phyloP scores from a whole-genome alignment of 306 rosid species.

The Cicer pinnatifidum region DNA sequence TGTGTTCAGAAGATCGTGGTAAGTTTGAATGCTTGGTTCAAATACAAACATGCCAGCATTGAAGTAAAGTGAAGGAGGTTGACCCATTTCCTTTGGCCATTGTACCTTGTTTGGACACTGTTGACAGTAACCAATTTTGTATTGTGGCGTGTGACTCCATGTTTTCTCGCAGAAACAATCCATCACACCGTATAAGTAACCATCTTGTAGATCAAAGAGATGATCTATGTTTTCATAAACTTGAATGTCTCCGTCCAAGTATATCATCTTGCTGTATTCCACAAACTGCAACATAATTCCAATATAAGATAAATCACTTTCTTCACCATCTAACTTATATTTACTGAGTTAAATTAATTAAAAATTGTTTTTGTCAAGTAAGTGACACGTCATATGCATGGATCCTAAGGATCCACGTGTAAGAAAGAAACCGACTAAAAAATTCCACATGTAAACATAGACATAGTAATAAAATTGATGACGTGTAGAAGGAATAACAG shows the following conservation, averaged over 20 bases:
- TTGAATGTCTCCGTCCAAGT: slow-evolving; percentile 80
- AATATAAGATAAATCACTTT: not conserved
- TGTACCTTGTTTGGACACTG: slow-evolving; percentile 65
- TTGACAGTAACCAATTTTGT: slow-evolving; percentile 72
- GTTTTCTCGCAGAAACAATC: slow-evolving; percentile 90
- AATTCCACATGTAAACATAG: not conserved
- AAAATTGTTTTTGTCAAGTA: no score
- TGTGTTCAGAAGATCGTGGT: slow-evolving; percentile 52
- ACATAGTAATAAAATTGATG: not conserved
- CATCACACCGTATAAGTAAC: slow-evolving; percentile 68
- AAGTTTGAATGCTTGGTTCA: slow-evolving; percentile 60
- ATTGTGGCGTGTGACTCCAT: slow-evolving; percentile 74
- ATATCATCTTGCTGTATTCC: slow-evolving; percentile 73
- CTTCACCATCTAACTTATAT: no score
- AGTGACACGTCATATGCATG: not conserved
- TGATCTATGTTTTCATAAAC: slow-evolving; percentile 72
- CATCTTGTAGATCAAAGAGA: slow-evolving; percentile 63
- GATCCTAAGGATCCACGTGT: not conserved
- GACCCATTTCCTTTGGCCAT: slow-evolving; percentile 66
- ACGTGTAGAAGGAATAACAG: not conserved
- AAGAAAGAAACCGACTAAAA: not conserved
- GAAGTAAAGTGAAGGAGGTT: slow-evolving; percentile 70
- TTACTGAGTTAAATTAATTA: no score
- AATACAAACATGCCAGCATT: slow-evolving; percentile 85
- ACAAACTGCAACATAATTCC: slow-evolving; percentile 56